Conservation (phyloP, 208 protist genomes). For the Vickermania ingenoplastis region DNA sequence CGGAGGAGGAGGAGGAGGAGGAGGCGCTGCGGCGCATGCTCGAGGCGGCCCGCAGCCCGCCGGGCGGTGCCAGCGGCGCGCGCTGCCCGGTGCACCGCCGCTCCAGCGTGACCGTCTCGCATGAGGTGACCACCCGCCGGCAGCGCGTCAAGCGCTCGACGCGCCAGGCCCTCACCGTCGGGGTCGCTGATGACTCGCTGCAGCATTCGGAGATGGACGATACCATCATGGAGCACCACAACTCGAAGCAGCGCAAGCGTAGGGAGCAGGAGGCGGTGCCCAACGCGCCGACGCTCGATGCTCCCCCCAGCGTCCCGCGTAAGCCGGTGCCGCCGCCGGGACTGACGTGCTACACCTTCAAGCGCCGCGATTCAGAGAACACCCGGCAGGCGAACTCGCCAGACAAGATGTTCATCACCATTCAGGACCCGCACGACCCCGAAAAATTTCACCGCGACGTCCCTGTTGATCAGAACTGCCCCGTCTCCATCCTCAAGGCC, state of each 20-base stretch:
- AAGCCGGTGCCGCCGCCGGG: not conserved
- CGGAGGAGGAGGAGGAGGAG: not conserved
- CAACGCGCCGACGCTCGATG: not conserved
- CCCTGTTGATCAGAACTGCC: constrained; percentile 31
- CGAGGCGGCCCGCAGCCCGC: not conserved
- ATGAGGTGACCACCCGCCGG: not conserved
- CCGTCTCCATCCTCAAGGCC: constrained; percentile 25
- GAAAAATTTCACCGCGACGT: constrained; percentile 33
- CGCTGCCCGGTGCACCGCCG: not conserved
- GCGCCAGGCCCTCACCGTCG: not conserved
- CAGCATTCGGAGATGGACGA: constrained; percentile 1
- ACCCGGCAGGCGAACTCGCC: constrained; percentile 7
- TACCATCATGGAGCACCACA: not conserved
- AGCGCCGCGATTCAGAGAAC: constrained; percentile 11
- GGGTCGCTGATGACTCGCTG: not conserved
- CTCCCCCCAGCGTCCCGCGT: not conserved
- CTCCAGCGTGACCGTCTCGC: constrained; percentile 2
- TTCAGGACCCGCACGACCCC: constrained; percentile 26
- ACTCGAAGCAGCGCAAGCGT: not conserved
- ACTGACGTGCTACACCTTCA: constrained; percentile 1
- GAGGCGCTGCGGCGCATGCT: not conserved
- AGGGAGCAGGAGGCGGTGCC: not conserved
- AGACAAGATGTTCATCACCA: constrained; percentile 29
- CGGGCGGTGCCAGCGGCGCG: not conserved
- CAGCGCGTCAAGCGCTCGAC: not conserved